Base-by-base conservation (phyloP, 129 eudicot genomes). In the Artemisia annua region DNA sequence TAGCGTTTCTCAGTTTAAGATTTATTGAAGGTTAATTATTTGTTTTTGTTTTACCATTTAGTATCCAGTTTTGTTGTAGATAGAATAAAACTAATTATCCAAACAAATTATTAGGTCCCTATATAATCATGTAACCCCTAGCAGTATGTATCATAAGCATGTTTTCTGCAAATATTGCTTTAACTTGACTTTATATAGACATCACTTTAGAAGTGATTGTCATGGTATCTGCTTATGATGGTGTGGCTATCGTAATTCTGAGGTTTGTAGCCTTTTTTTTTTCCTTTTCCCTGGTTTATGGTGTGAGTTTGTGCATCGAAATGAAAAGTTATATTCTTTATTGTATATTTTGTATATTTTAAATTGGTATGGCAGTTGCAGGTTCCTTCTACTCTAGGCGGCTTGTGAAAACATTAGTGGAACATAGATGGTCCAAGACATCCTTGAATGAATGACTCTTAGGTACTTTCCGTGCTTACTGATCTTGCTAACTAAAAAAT, bases 221-320 rank as follows among this genome's bases (percentile, higher is more conserved):
- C 68, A 93, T 93, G 98, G 96, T 95, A 39, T 87, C 96, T 79
- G 49, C 96, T 16, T 93, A 96, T 70, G 98, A 93, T 60, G 77
- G 78, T 93, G 98, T 84, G 98, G 96, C 62, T 93, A 89, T 75
- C 96, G 98, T n/a, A 89, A 79, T 83, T 93, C 96, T 20, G 98
- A 93, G 98, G 98, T 93, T 75, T 66, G 78, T 71, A 17, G 16
- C 13, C 8, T 20, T 56, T 35, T 64, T n/a, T 68, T 16, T 10
- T 63, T 0, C 4, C 35, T 5, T 13, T 11, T 30, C 32, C 50
- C 12, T 11, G 1, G 28, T 24, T 24, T 24, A 24, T 24, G 28
- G 28, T 24, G 28, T 24, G 28, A 24, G 7, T 44, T 58, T 67
- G 15, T 28, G 19, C 63, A 30, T n/a, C 59, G 8, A 48, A 30